phyloP scores from a whole-genome alignment of 1,284 basidiomycete genomes.

The Ceratobasidium sp. region DNA sequence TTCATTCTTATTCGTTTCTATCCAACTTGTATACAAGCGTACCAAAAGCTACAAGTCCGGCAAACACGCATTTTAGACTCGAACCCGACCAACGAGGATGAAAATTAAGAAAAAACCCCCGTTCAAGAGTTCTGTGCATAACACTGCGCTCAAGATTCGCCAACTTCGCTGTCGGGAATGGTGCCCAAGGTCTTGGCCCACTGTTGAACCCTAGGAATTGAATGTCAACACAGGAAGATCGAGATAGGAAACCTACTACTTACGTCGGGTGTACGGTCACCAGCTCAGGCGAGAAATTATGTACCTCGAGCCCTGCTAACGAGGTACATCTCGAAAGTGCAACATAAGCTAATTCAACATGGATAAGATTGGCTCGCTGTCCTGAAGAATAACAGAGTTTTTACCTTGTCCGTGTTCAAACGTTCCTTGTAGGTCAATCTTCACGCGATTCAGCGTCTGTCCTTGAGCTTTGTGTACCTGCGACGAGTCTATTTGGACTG shows the following conservation, averaged over 20 bases:
- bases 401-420: slow-evolving; percentile 76
- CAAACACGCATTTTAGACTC: too few relatives aligned
- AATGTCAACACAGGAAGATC: background rate
- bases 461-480: slow-evolving; percentile 86
- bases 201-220: background rate
- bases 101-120: too few relatives aligned
- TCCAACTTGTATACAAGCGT: too few relatives aligned
- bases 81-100: too few relatives aligned
- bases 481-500: background rate
- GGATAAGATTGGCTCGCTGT: background rate
- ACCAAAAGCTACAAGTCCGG: too few relatives aligned
- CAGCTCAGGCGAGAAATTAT: slow-evolving; percentile 48
- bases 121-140: too few relatives aligned
- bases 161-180: background rate
- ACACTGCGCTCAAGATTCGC: too few relatives aligned
- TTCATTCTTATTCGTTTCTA: too few relatives aligned
- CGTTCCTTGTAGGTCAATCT: slow-evolving; percentile 68
- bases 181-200: background rate
- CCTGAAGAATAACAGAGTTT: background rate
- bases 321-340: slow-evolving; percentile 52
- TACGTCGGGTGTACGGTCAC: slow-evolving; percentile 9
- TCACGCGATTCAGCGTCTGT: slow-evolving; percentile 82
- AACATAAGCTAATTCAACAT: slow-evolving; percentile 50
- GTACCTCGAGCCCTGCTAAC: slow-evolving; percentile 50
- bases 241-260: background rate